Evolutionary conservation across 768 basidiomycete species (phyloP).

Genomic region (Psilocybe cyanescens): DNA sequence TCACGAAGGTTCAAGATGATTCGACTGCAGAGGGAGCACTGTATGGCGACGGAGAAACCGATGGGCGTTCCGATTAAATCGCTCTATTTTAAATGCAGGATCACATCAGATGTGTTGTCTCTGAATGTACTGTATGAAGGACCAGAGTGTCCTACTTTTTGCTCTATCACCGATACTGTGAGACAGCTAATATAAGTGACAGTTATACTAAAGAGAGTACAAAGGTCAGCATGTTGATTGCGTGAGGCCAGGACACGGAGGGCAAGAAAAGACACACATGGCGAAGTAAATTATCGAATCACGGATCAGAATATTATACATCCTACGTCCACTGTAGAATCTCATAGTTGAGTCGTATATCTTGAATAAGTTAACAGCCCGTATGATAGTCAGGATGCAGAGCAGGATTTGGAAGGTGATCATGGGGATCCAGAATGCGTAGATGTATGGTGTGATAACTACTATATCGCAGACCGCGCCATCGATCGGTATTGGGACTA

Average conservation of each 20-base stretch:
- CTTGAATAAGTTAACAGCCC: background rate
- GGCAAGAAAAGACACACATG: background rate
- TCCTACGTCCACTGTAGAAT: background rate
- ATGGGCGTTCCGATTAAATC: background rate
- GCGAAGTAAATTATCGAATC: slow-evolving; percentile 1
- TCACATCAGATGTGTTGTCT: background rate
- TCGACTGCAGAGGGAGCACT: slow-evolving; percentile 1
- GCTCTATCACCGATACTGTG: background rate
- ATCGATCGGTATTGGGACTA: background rate
- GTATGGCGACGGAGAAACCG: slow-evolving; percentile 1
- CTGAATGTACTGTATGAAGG: background rate
- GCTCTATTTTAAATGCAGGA: background rate
- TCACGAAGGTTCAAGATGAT: background rate
- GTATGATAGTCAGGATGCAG: background rate
- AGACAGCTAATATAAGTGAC: background rate
- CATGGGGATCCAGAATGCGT: slow-evolving; percentile 3
- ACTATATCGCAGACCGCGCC: background rate
- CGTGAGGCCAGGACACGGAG: background rate
- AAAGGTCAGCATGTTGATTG: background rate
- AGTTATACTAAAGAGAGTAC: background rate
- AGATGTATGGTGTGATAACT: background rate
- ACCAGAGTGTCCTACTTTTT: background rate
- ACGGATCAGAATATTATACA: slow-evolving; percentile 2
- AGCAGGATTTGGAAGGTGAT: background rate
- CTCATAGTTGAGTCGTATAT: background rate